These are phyloP conservation scores for Colletotrichum salicis DNA, from an alignment of 2,329 filamentous ascomycete species.

Conservation along the genomic window DNA sequence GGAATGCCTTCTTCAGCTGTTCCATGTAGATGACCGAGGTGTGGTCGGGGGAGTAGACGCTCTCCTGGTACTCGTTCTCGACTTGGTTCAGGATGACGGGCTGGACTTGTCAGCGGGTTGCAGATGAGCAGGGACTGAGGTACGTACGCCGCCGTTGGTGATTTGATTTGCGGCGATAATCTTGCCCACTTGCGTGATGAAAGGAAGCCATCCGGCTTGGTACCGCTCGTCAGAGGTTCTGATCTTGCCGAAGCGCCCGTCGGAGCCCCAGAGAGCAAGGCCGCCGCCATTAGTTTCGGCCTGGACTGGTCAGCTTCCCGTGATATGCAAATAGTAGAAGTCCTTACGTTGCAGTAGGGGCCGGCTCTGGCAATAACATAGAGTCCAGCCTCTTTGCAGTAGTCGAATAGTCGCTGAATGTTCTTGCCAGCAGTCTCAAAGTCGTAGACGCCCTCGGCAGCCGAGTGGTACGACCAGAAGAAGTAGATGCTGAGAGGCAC, in stretches of 20 bases:
- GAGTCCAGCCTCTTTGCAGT: constrained; percentile 77
- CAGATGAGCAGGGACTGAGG: constrained; percentile 56
- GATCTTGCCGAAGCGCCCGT: constrained; percentile 47
- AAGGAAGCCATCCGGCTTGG: constrained; percentile 50
- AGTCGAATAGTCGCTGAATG: constrained; percentile 78
- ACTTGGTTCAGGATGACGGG: constrained; percentile 83
- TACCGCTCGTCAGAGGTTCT: constrained; percentile 55
- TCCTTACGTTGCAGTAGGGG: constrained; percentile 75
- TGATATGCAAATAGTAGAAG: background rate
- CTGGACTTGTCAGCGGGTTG: constrained; percentile 61
- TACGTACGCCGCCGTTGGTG: constrained; percentile 73
- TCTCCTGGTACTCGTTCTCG: constrained; percentile 80
- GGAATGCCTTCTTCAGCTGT: constrained; percentile 71
- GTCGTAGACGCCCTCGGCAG: constrained; percentile 77
- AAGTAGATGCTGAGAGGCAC: constrained; percentile 70
- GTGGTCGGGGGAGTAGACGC: constrained; percentile 56
- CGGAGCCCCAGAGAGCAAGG: constrained; percentile 44
- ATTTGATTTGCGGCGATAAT: constrained; percentile 82
- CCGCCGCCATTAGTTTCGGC: constrained; percentile 46
- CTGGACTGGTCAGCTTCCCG: background rate
- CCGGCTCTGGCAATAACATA: constrained; percentile 79
- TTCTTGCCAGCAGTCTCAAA: constrained; percentile 58
- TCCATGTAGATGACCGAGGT: constrained; percentile 48
- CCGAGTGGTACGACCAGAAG: constrained; percentile 81
- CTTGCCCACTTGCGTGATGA: constrained; percentile 62